Evolutionary conservation across 106 monocot genomes (phyloP).

Genomic region (Narthecium ossifragum): DNA sequence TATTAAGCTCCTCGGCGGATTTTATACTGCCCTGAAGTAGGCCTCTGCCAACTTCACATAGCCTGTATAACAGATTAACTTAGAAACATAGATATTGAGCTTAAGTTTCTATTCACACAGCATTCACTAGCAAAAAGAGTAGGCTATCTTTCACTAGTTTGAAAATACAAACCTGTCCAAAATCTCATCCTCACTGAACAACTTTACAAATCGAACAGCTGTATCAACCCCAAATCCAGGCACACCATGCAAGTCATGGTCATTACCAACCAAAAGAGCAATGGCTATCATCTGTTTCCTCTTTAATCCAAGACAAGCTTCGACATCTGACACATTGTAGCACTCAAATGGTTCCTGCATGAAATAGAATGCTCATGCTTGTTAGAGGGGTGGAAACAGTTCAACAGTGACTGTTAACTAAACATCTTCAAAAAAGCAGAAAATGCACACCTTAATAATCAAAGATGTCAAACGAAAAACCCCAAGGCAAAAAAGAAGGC

Average conservation of each 20-base stretch:
- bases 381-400: not conserved
- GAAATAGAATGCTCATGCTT: slow-evolving; percentile 15
- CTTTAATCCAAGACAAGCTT: slow-evolving; percentile 71
- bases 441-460: too few relatives aligned
- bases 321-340: slow-evolving; percentile 83
- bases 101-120: too few relatives aligned
- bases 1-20: slow-evolving; percentile 18
- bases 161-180: slow-evolving; percentile 53
- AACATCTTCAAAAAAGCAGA: too few relatives aligned
- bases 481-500: too few relatives aligned
- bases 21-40: slow-evolving; percentile 4
- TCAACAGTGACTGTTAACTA: too few relatives aligned
- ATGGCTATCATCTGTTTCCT: slow-evolving; percentile 87
- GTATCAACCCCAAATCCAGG: slow-evolving; percentile 83
- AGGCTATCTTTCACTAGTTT: not conserved
- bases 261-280: slow-evolving; percentile 78
- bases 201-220: slow-evolving; percentile 76
- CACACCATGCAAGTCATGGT: slow-evolving; percentile 77
- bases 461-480: too few relatives aligned
- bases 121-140: not conserved
- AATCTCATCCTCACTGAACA: slow-evolving; percentile 70
- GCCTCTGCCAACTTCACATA: slow-evolving; percentile 65
- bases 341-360: slow-evolving; percentile 94
- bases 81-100: not conserved
- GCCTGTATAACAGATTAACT: slow-evolving; percentile 32